These are phyloP conservation scores for Botrytis elliptica DNA, from an alignment of 2,329 filamentous ascomycete species.

Conservation along the genomic window DNA sequence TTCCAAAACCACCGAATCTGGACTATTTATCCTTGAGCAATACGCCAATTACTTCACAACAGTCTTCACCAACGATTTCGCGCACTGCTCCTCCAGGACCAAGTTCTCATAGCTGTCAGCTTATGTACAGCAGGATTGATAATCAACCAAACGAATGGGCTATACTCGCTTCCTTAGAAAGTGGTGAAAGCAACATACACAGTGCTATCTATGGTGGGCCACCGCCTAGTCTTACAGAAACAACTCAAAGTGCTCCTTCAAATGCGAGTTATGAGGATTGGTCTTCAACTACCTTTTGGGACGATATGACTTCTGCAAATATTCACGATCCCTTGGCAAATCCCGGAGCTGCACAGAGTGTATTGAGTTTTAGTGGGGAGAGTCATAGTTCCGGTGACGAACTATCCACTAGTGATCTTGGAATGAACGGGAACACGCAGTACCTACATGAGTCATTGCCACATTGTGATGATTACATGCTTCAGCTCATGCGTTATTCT, in stretches of 20 bases:
- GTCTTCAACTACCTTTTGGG: constrained; percentile 55
- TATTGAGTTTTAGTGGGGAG: constrained; percentile 59
- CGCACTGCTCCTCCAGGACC: constrained; percentile 34
- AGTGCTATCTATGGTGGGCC: constrained; percentile 75
- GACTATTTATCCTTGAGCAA: constrained; percentile 58
- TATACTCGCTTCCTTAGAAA: constrained; percentile 76
- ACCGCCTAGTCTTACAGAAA: constrained; percentile 37
- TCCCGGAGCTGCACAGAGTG: constrained; percentile 48
- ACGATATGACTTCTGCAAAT: constrained; percentile 42
- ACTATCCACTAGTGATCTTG: constrained; percentile 33
- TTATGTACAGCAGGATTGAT: constrained; percentile 40
- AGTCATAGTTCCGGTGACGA: constrained; percentile 55
- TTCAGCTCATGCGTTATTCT: background rate
- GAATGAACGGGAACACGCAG: constrained; percentile 13
- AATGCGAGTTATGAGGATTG: constrained; percentile 44
- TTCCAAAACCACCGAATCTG: constrained; percentile 47
- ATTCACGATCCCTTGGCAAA: constrained; percentile 40
- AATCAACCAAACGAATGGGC: constrained; percentile 64
- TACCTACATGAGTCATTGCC: constrained; percentile 2
- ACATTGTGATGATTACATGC: background rate
- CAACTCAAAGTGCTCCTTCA: constrained; percentile 21
- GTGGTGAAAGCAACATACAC: constrained; percentile 79
- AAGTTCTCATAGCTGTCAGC: constrained; percentile 29
- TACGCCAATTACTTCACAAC: constrained; percentile 48
- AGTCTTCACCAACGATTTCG: constrained; percentile 45